Evolutionary conservation across 2,329 filamentous ascomycete species (phyloP).

Genomic region (Penicillium sp.): DNA sequence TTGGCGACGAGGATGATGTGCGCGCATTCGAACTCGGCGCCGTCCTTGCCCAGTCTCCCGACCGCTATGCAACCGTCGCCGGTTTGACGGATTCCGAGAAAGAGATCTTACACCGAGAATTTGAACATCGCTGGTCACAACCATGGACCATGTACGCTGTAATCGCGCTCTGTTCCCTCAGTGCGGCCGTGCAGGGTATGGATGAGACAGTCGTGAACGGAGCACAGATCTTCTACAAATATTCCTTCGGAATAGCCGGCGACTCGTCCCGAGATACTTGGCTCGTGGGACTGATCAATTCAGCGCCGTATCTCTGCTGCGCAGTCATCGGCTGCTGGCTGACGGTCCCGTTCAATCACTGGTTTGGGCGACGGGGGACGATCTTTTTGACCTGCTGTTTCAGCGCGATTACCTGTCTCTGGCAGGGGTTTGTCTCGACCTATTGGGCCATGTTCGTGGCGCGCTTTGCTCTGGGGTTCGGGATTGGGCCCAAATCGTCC

Average conservation of each 20-base stretch:
- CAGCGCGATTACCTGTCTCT: conserved; percentile 50
- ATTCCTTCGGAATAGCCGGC: conserved; percentile 54
- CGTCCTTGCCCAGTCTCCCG: conserved; percentile 51
- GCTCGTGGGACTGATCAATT: conserved; percentile 59
- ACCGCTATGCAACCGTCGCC: conserved; percentile 46
- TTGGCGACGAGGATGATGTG: conserved; percentile 52
- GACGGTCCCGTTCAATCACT: conserved; percentile 65
- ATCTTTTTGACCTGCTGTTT: conserved; percentile 73
- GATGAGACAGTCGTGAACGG: conserved; percentile 65
- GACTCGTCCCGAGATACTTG: conserved; percentile 47
- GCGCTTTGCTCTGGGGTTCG: conserved; percentile 68
- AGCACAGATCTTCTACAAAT: conserved; percentile 59
- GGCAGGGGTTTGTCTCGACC: conserved; percentile 60
- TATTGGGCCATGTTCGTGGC: conserved; percentile 67
- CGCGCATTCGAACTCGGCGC: conserved; percentile 56
- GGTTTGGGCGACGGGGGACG: conserved; percentile 64
- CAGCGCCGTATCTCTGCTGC: conserved; percentile 55
- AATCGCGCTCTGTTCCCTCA: conserved; percentile 60
- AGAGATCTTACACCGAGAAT: conserved; percentile 53
- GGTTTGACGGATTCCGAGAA: conserved; percentile 56
- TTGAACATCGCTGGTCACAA: conserved; percentile 63
- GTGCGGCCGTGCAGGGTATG: conserved; percentile 66
- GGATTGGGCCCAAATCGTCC: conserved; percentile 68
- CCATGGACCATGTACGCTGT: conserved; percentile 60
- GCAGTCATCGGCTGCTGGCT: conserved; percentile 67